Evolutionary conservation across 2,329 filamentous ascomycete genomes (phyloP).

Genomic region (Teratosphaeriaceae sp.): DNA sequence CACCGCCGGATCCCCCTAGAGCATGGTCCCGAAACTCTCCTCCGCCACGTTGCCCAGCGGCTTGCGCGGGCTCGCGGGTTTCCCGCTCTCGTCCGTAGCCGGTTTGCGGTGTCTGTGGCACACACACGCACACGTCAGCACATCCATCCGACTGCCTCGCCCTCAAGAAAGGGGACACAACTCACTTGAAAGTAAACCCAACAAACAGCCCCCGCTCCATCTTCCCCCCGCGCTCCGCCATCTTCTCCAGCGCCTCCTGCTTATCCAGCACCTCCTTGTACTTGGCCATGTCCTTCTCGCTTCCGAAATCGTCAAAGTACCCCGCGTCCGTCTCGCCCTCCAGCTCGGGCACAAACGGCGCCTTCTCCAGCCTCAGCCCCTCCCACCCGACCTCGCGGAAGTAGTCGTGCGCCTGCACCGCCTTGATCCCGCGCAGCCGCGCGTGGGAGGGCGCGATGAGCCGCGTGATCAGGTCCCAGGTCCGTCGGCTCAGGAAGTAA

Average conservation of each 20-base stretch:
- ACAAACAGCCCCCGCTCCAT: slow-evolving; percentile 95
- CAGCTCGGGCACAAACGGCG: slow-evolving; percentile 93
- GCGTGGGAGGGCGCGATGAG: slow-evolving; percentile 56
- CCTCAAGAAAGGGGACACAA: not conserved
- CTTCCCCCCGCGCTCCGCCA: slow-evolving; percentile 89
- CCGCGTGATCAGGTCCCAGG: slow-evolving; percentile 88
- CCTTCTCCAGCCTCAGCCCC: slow-evolving; percentile 72
- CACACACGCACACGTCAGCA: slow-evolving; percentile 23
- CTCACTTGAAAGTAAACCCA: slow-evolving; percentile 88
- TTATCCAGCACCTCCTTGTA: slow-evolving; percentile 99
- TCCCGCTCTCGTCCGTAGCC: slow-evolving; percentile 60
- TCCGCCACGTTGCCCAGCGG: slow-evolving; percentile 53
- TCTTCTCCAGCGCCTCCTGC: slow-evolving; percentile 82
- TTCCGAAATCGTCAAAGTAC: slow-evolving; percentile 97
- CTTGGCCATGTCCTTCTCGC: slow-evolving; percentile 97
- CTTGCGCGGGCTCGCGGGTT: slow-evolving; percentile 65
- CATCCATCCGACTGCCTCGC: not conserved
- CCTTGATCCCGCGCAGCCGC: slow-evolving; percentile 81
- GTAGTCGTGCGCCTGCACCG: slow-evolving; percentile 84
- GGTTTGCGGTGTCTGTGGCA: slow-evolving; percentile 64
- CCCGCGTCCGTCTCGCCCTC: slow-evolving; percentile 97
- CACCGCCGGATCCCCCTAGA: no score
- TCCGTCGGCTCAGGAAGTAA: slow-evolving; percentile 94
- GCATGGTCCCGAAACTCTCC: slow-evolving; percentile 77
- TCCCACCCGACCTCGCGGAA: slow-evolving; percentile 92